phyloP scores from a whole-genome alignment of 2,329 filamentous ascomycete species.

The Tolypocladium tropicale region DNA sequence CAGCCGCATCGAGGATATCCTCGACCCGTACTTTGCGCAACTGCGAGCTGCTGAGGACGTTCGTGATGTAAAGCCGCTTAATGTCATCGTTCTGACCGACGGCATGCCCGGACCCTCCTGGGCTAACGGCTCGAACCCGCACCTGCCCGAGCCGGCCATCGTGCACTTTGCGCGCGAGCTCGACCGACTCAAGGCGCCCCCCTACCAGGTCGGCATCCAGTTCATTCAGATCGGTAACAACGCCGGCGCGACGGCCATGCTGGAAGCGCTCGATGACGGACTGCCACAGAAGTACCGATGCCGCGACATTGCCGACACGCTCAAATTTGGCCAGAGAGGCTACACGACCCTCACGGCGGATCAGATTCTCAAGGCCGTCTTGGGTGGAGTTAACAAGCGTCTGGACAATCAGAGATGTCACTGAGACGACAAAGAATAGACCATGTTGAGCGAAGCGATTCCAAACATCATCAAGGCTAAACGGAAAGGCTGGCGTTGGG shows the following conservation, averaged over 20 bases:
- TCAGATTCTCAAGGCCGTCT: conserved; percentile 69
- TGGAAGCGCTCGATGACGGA: conserved; percentile 67
- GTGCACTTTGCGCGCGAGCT: conserved; percentile 58
- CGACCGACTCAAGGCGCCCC: conserved; percentile 56
- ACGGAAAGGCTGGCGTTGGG: not conserved
- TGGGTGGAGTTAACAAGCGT: conserved; percentile 59
- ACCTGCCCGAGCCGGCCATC: conserved; percentile 54
- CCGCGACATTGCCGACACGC: conserved; percentile 87
- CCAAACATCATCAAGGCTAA: too few species aligned
- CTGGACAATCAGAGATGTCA: conserved; percentile 15
- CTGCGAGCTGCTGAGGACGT: conserved; percentile 28
- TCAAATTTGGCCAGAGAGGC: conserved; percentile 52
- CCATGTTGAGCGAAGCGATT: too few species aligned
- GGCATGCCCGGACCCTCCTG: conserved; percentile 45
- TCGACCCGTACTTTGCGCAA: conserved; percentile 56
- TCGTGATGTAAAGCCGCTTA: conserved; percentile 60
- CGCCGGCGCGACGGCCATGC: conserved; percentile 47
- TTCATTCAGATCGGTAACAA: conserved; percentile 92
- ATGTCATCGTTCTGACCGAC: conserved; percentile 90
- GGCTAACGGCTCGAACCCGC: conserved; percentile 48
- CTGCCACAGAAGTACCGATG: conserved; percentile 40
- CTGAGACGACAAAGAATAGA: not conserved
- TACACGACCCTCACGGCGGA: conserved; percentile 47
- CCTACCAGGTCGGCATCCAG: conserved; percentile 82
- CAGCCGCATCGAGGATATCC: conserved; percentile 56